Evolutionary conservation across 805 yeast species (phyloP), one percentile per base, ranked within the genome.

Genomic region (Ogataea populi-albae): DNA sequence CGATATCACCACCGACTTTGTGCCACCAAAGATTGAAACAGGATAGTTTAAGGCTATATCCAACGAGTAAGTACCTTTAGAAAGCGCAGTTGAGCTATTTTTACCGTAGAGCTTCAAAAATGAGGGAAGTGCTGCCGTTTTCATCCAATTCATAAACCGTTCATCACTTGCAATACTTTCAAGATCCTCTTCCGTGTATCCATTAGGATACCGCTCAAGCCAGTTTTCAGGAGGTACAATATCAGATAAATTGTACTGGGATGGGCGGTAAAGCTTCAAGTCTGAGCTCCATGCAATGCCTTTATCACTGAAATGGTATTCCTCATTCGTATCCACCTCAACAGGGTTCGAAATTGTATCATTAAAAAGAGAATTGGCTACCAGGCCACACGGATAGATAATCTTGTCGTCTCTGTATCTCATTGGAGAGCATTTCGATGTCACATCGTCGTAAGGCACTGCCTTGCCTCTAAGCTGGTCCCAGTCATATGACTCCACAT

Each of bases 161-260:
- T 86, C 91, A 87, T 93, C 80, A 23, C 64, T 56, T 2, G 85
- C 71, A 31, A 91, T 57, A 54, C 85, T 81, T 3, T 95, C 95
- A 42, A 91, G 50, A 58, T 86, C 87, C 5, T 75, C 76, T 22
- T 74, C 79, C n/a, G 83, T 86, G 64, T 93, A 91, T 0, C 98
- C 98, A 41, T 88, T 64, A 2, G 98, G 98, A 59, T 62, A 91
- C 64, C 54, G 65, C 45, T 75, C 71, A 26, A 64, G 68, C 98
- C 98, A 91, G 64, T 84, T 86, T 34, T 93, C 95, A 5, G 98
- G 98, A 9, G 98, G 98, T 3, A 81, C 93, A 28, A 91, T 81
- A 10, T 87, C 80, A 19, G 68, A 55, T 6, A 80, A 68, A 26
- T 71, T 68, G 57, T 93, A 89, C 35, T 66, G 49, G 1, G 98